Evolutionary conservation across 129 eudicot genomes (phyloP).

Genomic region (Artemisia annua): DNA sequence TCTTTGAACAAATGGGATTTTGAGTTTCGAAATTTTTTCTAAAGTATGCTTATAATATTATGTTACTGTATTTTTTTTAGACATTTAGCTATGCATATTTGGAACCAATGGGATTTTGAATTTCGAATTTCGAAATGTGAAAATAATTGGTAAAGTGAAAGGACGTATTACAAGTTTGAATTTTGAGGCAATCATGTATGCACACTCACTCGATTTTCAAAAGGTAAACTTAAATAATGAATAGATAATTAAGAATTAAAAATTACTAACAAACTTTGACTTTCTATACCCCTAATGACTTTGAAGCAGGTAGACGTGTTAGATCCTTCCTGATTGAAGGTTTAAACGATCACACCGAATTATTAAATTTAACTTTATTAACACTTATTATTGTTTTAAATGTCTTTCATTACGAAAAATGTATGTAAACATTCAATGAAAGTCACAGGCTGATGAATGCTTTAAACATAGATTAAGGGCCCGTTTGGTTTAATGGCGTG

Average conservation of each 20-base stretch:
- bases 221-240: conserved; percentile 7
- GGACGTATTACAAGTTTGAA: conserved; percentile 19
- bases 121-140: conserved; percentile 19
- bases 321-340: not conserved
- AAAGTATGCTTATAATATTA: not conserved
- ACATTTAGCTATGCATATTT: not conserved
- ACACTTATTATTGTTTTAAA: too few species aligned
- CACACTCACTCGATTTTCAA: conserved; percentile 26
- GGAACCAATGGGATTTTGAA: conserved; percentile 1
- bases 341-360: not conserved
- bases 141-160: conserved; percentile 20
- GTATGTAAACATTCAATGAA: too few species aligned
- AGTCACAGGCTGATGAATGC: too few species aligned
- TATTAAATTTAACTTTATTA: too few species aligned
- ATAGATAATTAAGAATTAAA: not conserved
- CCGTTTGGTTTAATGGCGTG: too few species aligned
- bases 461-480: too few species aligned
- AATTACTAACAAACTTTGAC: conserved; percentile 12
- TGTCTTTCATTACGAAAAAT: too few species aligned
- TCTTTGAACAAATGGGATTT: not conserved
- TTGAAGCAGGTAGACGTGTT: conserved; percentile 34
- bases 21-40: too few species aligned
- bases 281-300: conserved; percentile 21
- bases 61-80: too few species aligned
- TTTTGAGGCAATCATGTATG: conserved; percentile 28